Evolutionary conservation across 331 rosid genomes (phyloP).

Genomic region (Dryas integrifolia): DNA sequence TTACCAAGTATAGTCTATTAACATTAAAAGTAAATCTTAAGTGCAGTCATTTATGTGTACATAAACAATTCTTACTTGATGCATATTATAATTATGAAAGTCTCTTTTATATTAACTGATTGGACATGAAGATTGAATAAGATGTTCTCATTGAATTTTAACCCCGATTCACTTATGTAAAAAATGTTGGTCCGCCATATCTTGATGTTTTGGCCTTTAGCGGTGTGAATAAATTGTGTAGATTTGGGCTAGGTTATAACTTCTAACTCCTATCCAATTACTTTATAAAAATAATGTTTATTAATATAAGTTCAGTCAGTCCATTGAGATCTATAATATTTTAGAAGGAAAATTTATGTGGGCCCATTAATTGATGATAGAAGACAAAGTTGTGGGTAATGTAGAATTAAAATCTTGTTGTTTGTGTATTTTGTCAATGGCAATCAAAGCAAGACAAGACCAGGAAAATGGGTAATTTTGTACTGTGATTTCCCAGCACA

Average conservation of each 20-base stretch:
- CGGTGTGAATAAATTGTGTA: background rate
- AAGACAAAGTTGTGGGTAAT: background rate
- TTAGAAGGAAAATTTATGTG: background rate
- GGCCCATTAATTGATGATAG: background rate
- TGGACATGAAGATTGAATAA: too few relatives aligned
- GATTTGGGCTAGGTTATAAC: background rate
- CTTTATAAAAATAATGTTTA: background rate
- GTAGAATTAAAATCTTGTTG: background rate
- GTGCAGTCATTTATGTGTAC: too few relatives aligned
- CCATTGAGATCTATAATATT: background rate
- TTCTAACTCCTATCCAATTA: background rate
- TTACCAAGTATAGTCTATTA: too few relatives aligned
- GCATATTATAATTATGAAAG: too few relatives aligned
- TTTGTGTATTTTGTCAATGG: constrained; percentile 5
- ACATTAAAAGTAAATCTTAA: too few relatives aligned
- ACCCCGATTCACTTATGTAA: background rate
- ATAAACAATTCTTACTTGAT: too few relatives aligned
- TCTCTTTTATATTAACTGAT: too few relatives aligned
- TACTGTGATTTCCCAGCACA: constrained; percentile 29
- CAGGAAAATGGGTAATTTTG: constrained; percentile 27
- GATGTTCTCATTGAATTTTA: too few relatives aligned
- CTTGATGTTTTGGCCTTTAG: background rate
- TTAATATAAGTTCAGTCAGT: too few relatives aligned
- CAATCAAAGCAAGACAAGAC: background rate
- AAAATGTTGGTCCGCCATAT: background rate